Percentiles rank a stretch among this genome's conserved stretches.
Conservation (phyloP, 305 asterid species). For the Fraxinus ornus region DNA sequence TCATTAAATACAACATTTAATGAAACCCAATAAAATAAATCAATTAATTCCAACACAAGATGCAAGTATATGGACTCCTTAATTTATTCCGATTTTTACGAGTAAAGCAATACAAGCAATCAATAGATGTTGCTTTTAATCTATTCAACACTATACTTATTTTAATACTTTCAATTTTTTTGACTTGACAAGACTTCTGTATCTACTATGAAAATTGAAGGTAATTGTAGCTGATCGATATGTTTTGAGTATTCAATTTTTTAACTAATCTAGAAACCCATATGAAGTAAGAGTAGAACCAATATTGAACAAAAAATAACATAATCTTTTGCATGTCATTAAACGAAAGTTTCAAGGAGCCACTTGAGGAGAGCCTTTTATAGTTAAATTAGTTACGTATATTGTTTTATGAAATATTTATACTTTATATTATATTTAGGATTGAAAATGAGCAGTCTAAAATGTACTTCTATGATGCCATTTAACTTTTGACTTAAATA, state of each 20-base stretch:
- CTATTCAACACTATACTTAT: background rate
- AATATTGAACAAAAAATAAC: background rate
- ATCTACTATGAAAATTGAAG: background rate
- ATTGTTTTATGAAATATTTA: background rate
- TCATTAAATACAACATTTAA: too few species aligned
- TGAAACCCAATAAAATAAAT: too few species aligned
- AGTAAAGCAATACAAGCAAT: background rate
- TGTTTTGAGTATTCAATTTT: background rate
- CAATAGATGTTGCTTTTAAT: background rate
- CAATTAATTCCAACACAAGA: too few species aligned
- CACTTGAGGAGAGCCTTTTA: background rate
- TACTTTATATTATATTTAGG: background rate
- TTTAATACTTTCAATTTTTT: background rate
- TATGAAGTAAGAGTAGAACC: background rate
- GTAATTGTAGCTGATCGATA: background rate
- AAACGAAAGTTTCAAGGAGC: background rate
- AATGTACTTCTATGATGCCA: too few species aligned
- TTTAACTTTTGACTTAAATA: background rate
- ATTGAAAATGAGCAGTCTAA: background rate
- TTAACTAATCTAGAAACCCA: background rate
- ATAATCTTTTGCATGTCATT: background rate
- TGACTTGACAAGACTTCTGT: background rate
- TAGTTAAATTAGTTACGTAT: too few species aligned
- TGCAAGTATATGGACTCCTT: background rate
- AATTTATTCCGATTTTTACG: background rate